These are phyloP conservation scores for Trichoderma endophyticum DNA, from an alignment of 2,329 filamentous ascomycete species.

Conservation along the genomic window DNA sequence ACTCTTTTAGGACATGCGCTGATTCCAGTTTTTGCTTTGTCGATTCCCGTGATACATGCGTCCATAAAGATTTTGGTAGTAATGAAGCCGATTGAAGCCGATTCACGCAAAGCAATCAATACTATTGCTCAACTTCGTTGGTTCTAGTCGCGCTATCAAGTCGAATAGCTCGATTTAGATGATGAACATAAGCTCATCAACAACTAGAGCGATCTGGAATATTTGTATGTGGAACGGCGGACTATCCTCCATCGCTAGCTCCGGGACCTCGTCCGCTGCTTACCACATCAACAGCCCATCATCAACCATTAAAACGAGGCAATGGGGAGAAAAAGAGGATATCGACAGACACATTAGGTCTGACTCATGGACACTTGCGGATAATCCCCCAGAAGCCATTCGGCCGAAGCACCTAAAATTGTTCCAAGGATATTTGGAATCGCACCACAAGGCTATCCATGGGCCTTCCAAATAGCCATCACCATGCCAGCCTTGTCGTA, in stretches of 20 bases:
- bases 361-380: not conserved
- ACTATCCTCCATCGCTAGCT: not conserved
- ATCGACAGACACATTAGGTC: not conserved
- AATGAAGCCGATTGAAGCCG: not conserved
- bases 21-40: not conserved
- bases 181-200: not conserved
- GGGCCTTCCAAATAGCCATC: not conserved
- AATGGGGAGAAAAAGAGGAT: not conserved
- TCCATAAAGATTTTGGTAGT: not conserved
- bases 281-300: not conserved
- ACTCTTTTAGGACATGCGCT: not conserved
- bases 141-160: not conserved
- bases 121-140: not conserved
- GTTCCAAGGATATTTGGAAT: not conserved
- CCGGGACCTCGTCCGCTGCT: not conserved
- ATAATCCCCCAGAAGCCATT: not conserved
- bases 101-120: not conserved
- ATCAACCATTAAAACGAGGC: not conserved
- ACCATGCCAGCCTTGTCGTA: not conserved
- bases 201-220: not conserved
- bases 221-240: not conserved
- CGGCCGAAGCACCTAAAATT: not conserved
- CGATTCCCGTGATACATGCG: not conserved
- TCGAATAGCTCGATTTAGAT: not conserved
- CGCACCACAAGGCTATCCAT: not conserved